Evolutionary conservation across 1,284 basidiomycete species (phyloP).

Genomic region (Cryptococcus floricola): DNA sequence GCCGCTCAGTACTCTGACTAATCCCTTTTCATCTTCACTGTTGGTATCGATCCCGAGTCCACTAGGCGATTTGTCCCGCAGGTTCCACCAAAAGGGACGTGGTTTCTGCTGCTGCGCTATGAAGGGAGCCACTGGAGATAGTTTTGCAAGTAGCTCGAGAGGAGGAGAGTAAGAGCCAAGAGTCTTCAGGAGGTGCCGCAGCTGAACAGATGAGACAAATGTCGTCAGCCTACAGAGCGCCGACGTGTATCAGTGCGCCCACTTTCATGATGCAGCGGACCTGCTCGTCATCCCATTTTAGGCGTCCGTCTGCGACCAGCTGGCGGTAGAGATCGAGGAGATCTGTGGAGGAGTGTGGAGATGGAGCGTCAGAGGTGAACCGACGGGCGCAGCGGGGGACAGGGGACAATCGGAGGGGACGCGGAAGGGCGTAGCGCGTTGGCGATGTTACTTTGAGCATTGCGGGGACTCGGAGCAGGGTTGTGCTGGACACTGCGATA

Average conservation of each 20-base stretch:
- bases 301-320: conserved; percentile 54
- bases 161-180: conserved; percentile 45
- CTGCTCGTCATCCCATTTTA: conserved; percentile 63
- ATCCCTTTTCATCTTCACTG: conserved; percentile 23
- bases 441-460: too few species aligned
- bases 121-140: conserved; percentile 35
- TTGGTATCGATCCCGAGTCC: conserved; percentile 12
- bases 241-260: conserved; percentile 12
- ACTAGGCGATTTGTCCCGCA: conserved; percentile 15
- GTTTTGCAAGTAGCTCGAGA: conserved; percentile 38
- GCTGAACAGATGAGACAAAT: conserved; percentile 18
- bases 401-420: too few species aligned
- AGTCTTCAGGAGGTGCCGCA: conserved; percentile 38
- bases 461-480: too few species aligned
- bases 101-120: conserved; percentile 6
- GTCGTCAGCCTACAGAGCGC: not conserved
- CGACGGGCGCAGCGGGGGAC: too few species aligned
- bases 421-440: too few species aligned
- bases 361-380: too few species aligned
- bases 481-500: too few species aligned
- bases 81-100: conserved; percentile 19
- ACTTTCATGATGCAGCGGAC: conserved; percentile 63
- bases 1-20: conserved; percentile 58
- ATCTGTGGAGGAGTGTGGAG: conserved; percentile 40
- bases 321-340: conserved; percentile 55